Evolutionary conservation across 306 rosid genomes (phyloP).

Genomic region (Chamaecrista fasciculata): DNA sequence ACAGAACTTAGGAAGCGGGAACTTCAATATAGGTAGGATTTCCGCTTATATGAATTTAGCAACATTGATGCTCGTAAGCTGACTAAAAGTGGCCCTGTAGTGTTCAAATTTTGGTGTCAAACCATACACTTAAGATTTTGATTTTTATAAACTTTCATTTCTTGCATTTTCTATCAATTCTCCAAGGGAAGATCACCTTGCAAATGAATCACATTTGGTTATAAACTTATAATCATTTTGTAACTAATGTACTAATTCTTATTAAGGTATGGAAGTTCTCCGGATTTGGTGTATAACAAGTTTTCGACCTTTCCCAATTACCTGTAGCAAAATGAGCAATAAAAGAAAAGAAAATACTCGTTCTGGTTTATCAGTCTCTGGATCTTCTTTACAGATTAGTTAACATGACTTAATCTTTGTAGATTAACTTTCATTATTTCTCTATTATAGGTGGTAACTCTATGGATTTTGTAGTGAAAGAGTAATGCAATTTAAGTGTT

Average conservation of each 20-base stretch:
- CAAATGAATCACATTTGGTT: neutral
- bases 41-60: constrained; percentile 1
- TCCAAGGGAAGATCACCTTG: neutral
- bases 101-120: constrained; percentile 12
- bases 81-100: neutral
- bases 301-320: constrained; percentile 1
- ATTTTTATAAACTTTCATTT: neutral
- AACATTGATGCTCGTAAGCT: neutral
- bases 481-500: constrained; percentile 2
- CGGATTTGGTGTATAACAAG: neutral
- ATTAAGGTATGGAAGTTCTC: neutral
- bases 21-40: neutral
- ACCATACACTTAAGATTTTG: constrained; percentile 20
- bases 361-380: neutral
- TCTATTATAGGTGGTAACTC: neutral
- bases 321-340: neutral
- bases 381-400: neutral
- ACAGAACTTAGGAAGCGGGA: neutral
- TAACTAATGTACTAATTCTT: neutral
- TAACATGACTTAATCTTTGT: neutral
- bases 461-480: constrained; percentile 18
- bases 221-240: neutral
- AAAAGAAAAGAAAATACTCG: neutral
- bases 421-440: constrained; percentile 1
- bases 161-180: neutral